phyloP scores from a whole-genome alignment of 345 rosid genomes.

The Ricinus communis region DNA sequence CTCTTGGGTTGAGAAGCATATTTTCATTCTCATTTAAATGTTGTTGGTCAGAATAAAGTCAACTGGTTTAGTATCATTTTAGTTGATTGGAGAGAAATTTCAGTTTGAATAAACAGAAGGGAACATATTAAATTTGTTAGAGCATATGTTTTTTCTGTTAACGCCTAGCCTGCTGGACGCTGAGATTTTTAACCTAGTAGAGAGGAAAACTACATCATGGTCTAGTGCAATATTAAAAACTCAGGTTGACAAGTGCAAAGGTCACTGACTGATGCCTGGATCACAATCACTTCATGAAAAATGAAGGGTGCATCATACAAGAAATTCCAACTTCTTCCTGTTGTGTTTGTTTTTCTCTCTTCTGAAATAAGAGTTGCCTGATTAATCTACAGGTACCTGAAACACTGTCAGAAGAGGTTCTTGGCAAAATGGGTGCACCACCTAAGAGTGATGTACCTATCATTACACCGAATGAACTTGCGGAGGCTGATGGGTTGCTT shows the following conservation, averaged over 20 bases:
- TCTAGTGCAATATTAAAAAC: background rate
- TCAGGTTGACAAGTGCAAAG: background rate
- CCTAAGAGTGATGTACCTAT: slow-evolving; percentile 79
- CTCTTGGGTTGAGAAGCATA: background rate
- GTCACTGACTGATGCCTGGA: background rate
- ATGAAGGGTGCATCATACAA: background rate
- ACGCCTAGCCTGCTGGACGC: background rate
- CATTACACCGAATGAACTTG: slow-evolving; percentile 65
- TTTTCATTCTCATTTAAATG: background rate
- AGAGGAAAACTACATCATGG: background rate
- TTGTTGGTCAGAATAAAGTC: background rate
- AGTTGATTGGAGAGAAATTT: background rate
- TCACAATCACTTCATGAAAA: background rate
- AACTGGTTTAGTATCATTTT: background rate
- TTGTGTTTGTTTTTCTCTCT: background rate
- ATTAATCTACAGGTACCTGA: slow-evolving; percentile 67
- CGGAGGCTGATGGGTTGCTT: slow-evolving; percentile 90
- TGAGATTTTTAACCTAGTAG: background rate
- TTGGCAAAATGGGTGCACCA: slow-evolving; percentile 87
- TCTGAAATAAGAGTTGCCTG: background rate
- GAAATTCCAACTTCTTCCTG: background rate
- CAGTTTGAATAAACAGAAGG: background rate
- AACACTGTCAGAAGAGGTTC: slow-evolving; percentile 80
- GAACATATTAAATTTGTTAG: no score
- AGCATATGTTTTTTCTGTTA: background rate